Base-by-base conservation (phyloP, 2,329 filamentous ascomycete species). In the Diatrype stigma region DNA sequence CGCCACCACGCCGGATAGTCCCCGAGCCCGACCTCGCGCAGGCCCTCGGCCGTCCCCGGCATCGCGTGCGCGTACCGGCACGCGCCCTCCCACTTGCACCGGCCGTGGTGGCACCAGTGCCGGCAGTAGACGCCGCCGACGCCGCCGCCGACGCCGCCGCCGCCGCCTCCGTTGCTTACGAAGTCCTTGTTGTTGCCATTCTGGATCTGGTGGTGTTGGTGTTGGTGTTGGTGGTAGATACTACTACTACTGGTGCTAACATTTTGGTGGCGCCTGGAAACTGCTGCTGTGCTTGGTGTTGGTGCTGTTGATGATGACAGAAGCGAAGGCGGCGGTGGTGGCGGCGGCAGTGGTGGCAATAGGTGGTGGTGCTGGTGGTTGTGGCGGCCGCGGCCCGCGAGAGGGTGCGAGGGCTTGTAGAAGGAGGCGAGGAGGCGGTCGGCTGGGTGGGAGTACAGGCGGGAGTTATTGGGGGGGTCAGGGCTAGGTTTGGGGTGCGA, bases 1-100 rank as follows among this genome's bases (percentile, higher is more conserved):
- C 26, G 45, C 62, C 64, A 79, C 77, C 78, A 80, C 1, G 53
- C 53, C 1, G 78, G 77, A 46, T 70, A 66, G 52, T 67, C 64
- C 8, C 37, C 46, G 10, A 80, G 67, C 0, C 76, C 75, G 21
- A 77, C 68, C 49, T 68, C 66, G 8, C 57, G 59, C 6, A 79
- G 70, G 1, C 70, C 74, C 16, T 64, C 63, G 4, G 52, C 28
- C 0, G 71, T 74, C 52, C 58, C 59, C 3, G 78, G 78, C 76
- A 81, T 79, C 51, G 59, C 60, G 61, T 81, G 78, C 45, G 59
- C 56, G 60, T 70, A 75, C 3, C 67, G 67, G 62, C 78, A 81
- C 8, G 62, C 55, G 6, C 51, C 46, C 3, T 70, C 73, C 64
- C 69, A 79, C 57, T 67, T 71, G 62, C 78, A 81, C 12, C 63